These are phyloP conservation scores for Talaromyces amestolkiae DNA, from an alignment of 2,329 filamentous ascomycete species.

Conservation along the genomic window DNA sequence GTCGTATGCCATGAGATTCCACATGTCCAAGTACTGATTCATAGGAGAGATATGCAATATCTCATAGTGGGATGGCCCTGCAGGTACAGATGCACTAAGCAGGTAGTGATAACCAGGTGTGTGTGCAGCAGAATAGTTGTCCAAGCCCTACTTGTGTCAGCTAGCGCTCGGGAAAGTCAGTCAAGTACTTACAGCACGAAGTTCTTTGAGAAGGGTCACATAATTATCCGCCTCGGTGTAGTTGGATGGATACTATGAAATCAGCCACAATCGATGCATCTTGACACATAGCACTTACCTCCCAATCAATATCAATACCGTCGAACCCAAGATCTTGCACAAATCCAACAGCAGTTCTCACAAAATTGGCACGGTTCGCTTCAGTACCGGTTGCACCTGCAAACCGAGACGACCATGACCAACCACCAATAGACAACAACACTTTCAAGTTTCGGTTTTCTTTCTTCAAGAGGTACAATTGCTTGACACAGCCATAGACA, in stretches of 20 bases:
- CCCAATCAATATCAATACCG: constrained; percentile 46
- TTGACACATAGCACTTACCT: constrained; percentile 26
- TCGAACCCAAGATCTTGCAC: constrained; percentile 74
- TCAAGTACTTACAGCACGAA: constrained; percentile 26
- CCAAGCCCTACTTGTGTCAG: constrained; percentile 46
- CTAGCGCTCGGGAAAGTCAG: neutral
- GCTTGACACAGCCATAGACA: constrained; percentile 62
- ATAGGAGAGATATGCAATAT: constrained; percentile 45
- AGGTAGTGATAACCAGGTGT: constrained; percentile 44
- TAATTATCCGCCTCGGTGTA: constrained; percentile 35
- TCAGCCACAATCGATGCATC: constrained; percentile 41
- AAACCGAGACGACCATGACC: constrained; percentile 76
- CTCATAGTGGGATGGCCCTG: constrained; percentile 42
- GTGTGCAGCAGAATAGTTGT: constrained; percentile 42
- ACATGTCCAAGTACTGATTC: constrained; percentile 51
- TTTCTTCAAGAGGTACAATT: constrained; percentile 62
- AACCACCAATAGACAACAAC: constrained; percentile 80
- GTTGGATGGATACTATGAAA: constrained; percentile 29
- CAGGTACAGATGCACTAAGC: constrained; percentile 48
- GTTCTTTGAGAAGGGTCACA: constrained; percentile 35
- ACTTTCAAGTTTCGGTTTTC: constrained; percentile 72
- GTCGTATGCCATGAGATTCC: constrained; percentile 77
- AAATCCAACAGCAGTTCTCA: constrained; percentile 66
- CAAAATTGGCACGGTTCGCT: constrained; percentile 62
- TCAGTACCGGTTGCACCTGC: constrained; percentile 61